Base-by-base conservation (phyloP, 2,329 filamentous ascomycete genomes). In the Calonectria fujianensis region DNA sequence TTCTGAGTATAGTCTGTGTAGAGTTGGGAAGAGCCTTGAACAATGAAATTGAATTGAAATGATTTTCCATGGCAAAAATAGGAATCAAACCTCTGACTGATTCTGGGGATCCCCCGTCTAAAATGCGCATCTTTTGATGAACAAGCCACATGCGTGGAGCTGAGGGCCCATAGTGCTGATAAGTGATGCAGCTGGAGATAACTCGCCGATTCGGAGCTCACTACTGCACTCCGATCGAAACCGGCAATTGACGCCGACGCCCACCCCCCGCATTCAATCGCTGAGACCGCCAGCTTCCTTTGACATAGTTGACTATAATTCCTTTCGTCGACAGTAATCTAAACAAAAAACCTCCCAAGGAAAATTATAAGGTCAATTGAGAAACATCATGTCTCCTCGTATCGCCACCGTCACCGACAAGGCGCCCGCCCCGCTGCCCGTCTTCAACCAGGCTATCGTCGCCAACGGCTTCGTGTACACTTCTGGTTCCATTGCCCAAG, bases 401-500 rank as follows among this genome's bases (percentile, higher is more conserved):
- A 76, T 73, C 13, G 66, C 80, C 0, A 78, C 82, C 4, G 75
- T 77, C 29, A 76, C 82, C 1, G 76, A 77, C 14, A 78, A 79
- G 10, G 82, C 82, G 0, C 82, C 80, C 0, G 77, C 80, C 6
- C 73, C 78, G 1, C 18, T 66, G 1, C 75, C 37, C 1, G 37
- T 82, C 64, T 79, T 80, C 72, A 81, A 76, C 68, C 80, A 82
- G 68, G 80, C 80, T 54, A 82, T 82, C 20, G 70, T 90, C 76
- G 92, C 93, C 72, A 91, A 91, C 77, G 89, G 90, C 75, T 89
- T 93, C 73, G 89, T 95, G 84, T 95, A 91, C 85, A 90, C 93
- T 78, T 94, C 93, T 0, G 94, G 93, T 76, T 91, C 93, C 76
- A 92, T 95, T 75, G 93, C 93, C 59, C 90, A 91, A 75, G 91